Evolutionary conservation across 768 basidiomycete species (phyloP), one percentile per base, ranked within the genome.

Genomic region (Lyophyllum semitale): DNA sequence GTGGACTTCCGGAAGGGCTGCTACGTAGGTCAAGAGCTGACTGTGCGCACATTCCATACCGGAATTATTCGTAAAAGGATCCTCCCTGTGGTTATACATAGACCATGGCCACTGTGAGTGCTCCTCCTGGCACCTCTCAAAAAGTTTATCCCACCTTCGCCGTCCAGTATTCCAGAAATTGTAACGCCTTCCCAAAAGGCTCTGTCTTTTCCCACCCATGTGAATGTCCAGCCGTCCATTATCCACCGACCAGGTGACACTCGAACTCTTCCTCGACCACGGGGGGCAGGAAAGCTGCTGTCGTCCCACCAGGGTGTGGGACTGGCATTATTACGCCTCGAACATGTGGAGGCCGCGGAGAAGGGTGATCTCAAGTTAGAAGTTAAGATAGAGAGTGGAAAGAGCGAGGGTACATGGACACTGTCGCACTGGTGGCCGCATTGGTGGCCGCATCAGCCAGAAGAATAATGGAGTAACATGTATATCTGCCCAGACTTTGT

Each of bases 1-100:
- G 95, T 98, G 67, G 94, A 98, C 71, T 98, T 97, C 70, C 79
- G 92, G 53, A 99, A 99, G 74, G 97, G 97, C 2, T 99, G 97
- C 67, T 98, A 98, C 66, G 88, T 98, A 5, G 97, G 97, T 8
- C 97, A 99, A 77, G 97, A 98, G 65, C 78, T 98, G 37, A 98
- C 95, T 0, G 95, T 97, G 6, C 84, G 97, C 48, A 98, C 96
- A 33, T 96, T 96, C 70, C 94, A 98, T 68, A 98, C 90, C 6
- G 97, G 97, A 11, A 79, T 89, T 25, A 76, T 97, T 40, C 81
- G 97, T 58, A 98, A 98, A 70, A 85, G 97, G 12, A 90, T 95
- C 29, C 73, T 94, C 11, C 95, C 95, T 2, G 82, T 98, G n/a
- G 60, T 75, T 2, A 73, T 95, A 29, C 77, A 82, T 57, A 59